Conservation (phyloP, 345 rosid species). For the Excoecaria cochinchinensis region DNA sequence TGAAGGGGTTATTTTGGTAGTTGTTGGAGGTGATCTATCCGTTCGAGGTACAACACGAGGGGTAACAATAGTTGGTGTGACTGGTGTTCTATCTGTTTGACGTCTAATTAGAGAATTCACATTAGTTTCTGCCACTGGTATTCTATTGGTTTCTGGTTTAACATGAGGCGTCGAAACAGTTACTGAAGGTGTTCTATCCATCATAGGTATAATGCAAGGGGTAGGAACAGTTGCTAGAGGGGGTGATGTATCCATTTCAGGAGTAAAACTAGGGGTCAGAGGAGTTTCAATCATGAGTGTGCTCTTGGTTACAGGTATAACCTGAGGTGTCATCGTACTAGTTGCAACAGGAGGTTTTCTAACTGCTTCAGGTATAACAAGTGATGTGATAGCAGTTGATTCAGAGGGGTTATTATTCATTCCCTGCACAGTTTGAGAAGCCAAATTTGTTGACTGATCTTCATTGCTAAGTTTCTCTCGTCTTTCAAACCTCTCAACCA, state of each 20-base stretch:
- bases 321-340: background rate
- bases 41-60: constrained; percentile 1
- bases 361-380: constrained; percentile 11
- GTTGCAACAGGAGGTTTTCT: background rate
- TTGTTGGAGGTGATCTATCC: background rate
- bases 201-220: background rate
- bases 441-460: constrained; percentile 36
- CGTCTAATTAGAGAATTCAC: background rate
- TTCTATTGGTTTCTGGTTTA: constrained; percentile 16
- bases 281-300: constrained; percentile 6
- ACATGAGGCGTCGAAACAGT: background rate
- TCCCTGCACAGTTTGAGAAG: constrained; percentile 14
- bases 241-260: constrained; percentile 25
- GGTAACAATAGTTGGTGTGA: background rate
- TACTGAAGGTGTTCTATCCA: background rate
- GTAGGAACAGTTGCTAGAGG: constrained; percentile 1
- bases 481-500: constrained; percentile 94
- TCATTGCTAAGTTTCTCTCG: constrained; percentile 44
- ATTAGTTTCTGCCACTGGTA: constrained; percentile 7
- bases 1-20: constrained; percentile 7
- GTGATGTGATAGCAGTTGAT: constrained; percentile 7
- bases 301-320: constrained; percentile 16
- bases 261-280: constrained; percentile 1
- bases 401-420: background rate
- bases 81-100: constrained; percentile 24